Percentiles rank a stretch among this genome's conserved stretches.
These are phyloP conservation scores for Alternaria postmessia DNA, from an alignment of 2,329 filamentous ascomycete species.

Conservation along the genomic window DNA sequence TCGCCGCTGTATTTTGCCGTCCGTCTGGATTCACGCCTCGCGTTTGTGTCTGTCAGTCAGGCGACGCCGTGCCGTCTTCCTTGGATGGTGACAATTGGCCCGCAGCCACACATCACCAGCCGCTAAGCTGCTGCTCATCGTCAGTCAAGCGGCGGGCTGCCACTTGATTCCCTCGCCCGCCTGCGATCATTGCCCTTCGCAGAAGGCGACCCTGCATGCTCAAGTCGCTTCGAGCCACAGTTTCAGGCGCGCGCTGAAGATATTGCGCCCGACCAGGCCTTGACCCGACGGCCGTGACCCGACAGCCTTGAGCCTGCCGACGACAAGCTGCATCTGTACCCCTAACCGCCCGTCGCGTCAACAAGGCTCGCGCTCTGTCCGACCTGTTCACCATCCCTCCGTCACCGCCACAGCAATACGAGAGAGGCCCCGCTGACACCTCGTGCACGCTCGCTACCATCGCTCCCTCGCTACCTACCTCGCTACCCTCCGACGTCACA, in stretches of 20 bases:
- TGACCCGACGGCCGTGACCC: slow-evolving; percentile 14
- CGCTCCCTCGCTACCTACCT: not conserved
- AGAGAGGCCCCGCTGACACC: slow-evolving; percentile 8
- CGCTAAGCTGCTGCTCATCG: slow-evolving; percentile 31
- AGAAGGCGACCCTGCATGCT: slow-evolving; percentile 39
- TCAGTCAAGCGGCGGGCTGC: slow-evolving; percentile 27
- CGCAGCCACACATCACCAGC: slow-evolving; percentile 35
- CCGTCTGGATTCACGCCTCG: not conserved
- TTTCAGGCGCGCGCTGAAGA: slow-evolving; percentile 21
- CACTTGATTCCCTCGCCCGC: slow-evolving; percentile 16
- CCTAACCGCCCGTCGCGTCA: slow-evolving; percentile 22
- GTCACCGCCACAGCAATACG: not conserved
- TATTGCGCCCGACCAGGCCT: slow-evolving; percentile 15
- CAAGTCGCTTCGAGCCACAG: slow-evolving; percentile 34
- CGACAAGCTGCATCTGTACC: slow-evolving; percentile 17
- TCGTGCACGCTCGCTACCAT: slow-evolving; percentile 11
- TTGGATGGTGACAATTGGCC: slow-evolving; percentile 31
- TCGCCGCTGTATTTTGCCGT: slow-evolving; percentile 21
- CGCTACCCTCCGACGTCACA: slow-evolving; percentile 19
- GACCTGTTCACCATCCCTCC: not conserved
- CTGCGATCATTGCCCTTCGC: slow-evolving; percentile 37
- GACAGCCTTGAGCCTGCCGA: not conserved
- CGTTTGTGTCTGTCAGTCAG: slow-evolving; percentile 31
- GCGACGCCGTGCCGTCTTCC: slow-evolving; percentile 34
- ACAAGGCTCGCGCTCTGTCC: no score